Conservation (phyloP, 106 monocot species). For the Dendrobium huoshanense region DNA sequence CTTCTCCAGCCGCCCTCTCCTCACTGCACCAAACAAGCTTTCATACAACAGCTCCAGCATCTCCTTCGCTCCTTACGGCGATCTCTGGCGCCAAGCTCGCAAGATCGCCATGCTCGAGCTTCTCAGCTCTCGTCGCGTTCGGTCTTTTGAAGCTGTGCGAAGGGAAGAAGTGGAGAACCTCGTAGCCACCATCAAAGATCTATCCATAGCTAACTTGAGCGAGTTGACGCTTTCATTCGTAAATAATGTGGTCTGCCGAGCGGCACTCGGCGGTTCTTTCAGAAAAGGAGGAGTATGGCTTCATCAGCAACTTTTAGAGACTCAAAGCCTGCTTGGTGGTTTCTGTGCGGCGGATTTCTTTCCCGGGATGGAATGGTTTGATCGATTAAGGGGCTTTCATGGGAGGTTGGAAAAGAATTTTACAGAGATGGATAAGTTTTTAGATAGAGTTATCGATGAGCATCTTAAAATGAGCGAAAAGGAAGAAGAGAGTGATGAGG, state of each 20-base stretch:
- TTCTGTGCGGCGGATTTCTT: conserved; percentile 20
- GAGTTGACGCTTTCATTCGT: background rate
- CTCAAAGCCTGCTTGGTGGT: conserved; percentile 7
- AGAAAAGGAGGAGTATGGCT: too few species aligned
- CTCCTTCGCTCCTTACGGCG: conserved; percentile 38
- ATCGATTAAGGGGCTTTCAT: conserved; percentile 10
- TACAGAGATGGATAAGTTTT: conserved; percentile 9
- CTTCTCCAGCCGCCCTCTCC: background rate
- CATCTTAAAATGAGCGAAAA: background rate
- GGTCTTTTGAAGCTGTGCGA: background rate
- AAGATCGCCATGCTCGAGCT: background rate
- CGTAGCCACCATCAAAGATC: too few species aligned
- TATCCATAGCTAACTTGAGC: background rate
- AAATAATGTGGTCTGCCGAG: background rate
- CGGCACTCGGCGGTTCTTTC: background rate
- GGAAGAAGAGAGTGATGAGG: background rate
- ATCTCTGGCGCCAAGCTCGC: conserved; percentile 26
- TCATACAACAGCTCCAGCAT: conserved; percentile 3
- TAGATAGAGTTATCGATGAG: conserved; percentile 10
- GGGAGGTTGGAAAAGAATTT: conserved; percentile 15
- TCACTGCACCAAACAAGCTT: background rate
- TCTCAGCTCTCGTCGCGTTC: background rate
- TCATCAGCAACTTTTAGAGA: conserved; percentile 9
- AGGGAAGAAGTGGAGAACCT: background rate
- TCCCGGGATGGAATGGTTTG: conserved; percentile 14